A percentile compares a stretch with the other conserved stretches of the same genome.
Conservation (phyloP, 2,329 filamentous ascomycete genomes). For the Calonectria crousiana region DNA sequence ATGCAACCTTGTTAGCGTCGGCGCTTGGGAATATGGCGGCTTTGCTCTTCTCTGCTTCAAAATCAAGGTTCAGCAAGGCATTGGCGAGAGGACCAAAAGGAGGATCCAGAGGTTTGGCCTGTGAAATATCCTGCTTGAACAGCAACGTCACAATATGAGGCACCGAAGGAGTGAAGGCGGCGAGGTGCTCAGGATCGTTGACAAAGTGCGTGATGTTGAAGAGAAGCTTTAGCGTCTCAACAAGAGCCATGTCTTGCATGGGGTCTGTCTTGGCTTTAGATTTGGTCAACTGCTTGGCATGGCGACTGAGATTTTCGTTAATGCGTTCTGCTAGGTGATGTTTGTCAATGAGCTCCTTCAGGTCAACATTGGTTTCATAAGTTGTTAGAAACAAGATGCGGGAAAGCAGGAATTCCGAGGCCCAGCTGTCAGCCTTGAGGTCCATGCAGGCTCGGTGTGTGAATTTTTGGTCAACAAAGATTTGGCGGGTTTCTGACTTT, state of each 20-base stretch:
- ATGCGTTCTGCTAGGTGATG: slow-evolving; percentile 67
- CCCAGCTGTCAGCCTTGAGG: slow-evolving; percentile 78
- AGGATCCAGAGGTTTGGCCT: slow-evolving; percentile 76
- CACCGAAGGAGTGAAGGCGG: slow-evolving; percentile 75
- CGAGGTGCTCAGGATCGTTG: slow-evolving; percentile 62
- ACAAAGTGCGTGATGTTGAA: slow-evolving; percentile 89
- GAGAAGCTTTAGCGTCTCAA: slow-evolving; percentile 86
- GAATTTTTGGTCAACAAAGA: slow-evolving; percentile 61
- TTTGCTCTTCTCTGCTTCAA: slow-evolving; percentile 66
- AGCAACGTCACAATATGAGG: slow-evolving; percentile 79
- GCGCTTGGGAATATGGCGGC: slow-evolving; percentile 75
- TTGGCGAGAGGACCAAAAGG: slow-evolving; percentile 82
- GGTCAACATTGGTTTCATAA: slow-evolving; percentile 63
- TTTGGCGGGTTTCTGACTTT: slow-evolving; percentile 58
- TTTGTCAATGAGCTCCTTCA: slow-evolving; percentile 60
- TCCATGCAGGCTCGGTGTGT: slow-evolving; percentile 74
- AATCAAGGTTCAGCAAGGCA: slow-evolving; percentile 81
- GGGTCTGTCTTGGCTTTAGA: slow-evolving; percentile 56
- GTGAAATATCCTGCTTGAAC: slow-evolving; percentile 66
- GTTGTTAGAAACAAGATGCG: slow-evolving; percentile 59
- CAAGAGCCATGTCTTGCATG: slow-evolving; percentile 84
- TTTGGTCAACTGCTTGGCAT: slow-evolving; percentile 64
- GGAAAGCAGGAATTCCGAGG: slow-evolving; percentile 85
- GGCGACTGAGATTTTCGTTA: slow-evolving; percentile 76
- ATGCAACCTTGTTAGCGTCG: slow-evolving; percentile 69